Conservation (phyloP, 1,139 yeast species). For the Zygoascus meyerae region DNA sequence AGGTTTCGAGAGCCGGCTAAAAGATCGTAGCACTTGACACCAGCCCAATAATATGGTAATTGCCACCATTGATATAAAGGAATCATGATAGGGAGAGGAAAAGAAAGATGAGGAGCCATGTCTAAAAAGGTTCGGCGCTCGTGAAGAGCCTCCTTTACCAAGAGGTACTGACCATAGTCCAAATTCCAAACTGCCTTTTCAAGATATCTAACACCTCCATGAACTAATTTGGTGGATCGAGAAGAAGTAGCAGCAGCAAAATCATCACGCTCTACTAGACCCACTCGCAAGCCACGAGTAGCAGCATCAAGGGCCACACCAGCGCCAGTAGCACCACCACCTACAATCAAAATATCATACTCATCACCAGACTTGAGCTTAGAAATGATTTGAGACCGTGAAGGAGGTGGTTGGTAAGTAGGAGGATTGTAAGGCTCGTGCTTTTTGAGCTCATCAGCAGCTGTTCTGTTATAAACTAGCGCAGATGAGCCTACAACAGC, state of each 20-base stretch:
- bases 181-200: constrained; percentile 87
- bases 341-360: constrained; percentile 78
- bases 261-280: constrained; percentile 79
- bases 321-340: constrained; percentile 96
- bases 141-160: constrained; percentile 89
- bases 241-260: constrained; percentile 92
- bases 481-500: constrained; percentile 6
- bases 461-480: constrained; percentile 2
- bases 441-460: constrained; percentile 4
- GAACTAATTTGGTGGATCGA: constrained; percentile 94
- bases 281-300: constrained; percentile 84
- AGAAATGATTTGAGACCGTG: constrained; percentile 2
- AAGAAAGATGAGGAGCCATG: constrained; percentile 89
- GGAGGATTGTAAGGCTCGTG: constrained; percentile 8
- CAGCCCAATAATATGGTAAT: constrained; percentile 87
- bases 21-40: constrained; percentile 88
- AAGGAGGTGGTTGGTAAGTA: background rate
- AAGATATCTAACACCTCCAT: constrained; percentile 93
- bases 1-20: constrained; percentile 88
- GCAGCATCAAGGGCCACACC: constrained; percentile 93
- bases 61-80: constrained; percentile 97
- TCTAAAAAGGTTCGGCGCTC: constrained; percentile 86
- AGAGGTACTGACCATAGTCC: constrained; percentile 84
- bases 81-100: constrained; percentile 86
- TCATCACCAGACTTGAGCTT: constrained; percentile 26